These are phyloP conservation scores for Radiomyces spectabilis DNA, from an alignment of 192 early-diverging fungal species.

Conservation along the genomic window DNA sequence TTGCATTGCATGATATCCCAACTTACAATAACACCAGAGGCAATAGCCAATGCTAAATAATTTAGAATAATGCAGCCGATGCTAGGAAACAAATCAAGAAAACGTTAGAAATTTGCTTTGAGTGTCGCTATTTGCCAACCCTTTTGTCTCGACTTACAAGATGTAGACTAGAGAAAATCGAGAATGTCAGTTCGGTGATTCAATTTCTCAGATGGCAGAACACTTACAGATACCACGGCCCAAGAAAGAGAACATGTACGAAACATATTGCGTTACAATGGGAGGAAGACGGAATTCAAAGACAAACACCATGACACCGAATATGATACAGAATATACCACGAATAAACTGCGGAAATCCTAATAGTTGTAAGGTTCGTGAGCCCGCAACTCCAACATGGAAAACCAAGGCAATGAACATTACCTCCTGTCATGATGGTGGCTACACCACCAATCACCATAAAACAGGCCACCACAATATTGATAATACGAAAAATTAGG, in stretches of 20 bases:
- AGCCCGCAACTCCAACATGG: too few species aligned
- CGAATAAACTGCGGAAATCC: constrained; percentile 11
- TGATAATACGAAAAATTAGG: constrained; percentile 7
- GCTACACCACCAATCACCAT: constrained; percentile 21
- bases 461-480: constrained; percentile 11
- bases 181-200: not conserved
- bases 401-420: too few species aligned
- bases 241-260: constrained; percentile 31
- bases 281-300: constrained; percentile 27
- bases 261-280: constrained; percentile 16
- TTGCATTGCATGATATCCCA: too few species aligned
- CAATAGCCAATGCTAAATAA: constrained; percentile 11
- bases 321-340: constrained; percentile 17
- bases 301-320: constrained; percentile 17
- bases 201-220: not conserved
- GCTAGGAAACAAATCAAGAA: constrained; percentile 2
- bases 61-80: constrained; percentile 25
- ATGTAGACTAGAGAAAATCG: constrained; percentile 1
- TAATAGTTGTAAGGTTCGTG: too few species aligned
- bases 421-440: constrained; percentile 22
- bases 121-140: too few species aligned
- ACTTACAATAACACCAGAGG: constrained; percentile 30
- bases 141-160: constrained; percentile 13
- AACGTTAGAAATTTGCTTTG: not conserved
- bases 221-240: constrained; percentile 30